Conservation (phyloP, 116 monocot species). For the Iris pallida region DNA sequence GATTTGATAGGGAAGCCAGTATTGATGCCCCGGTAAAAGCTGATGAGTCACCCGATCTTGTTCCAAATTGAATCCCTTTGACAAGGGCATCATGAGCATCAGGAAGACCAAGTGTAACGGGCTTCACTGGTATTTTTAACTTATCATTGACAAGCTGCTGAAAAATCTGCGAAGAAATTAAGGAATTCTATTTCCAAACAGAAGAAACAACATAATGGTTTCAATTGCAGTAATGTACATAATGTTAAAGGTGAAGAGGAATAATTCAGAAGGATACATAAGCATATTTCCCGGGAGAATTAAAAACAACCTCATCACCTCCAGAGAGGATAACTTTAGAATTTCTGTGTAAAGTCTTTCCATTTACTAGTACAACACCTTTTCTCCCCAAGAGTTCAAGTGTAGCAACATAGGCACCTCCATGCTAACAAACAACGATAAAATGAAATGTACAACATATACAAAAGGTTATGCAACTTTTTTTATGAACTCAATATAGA, state of each 20-base stretch:
- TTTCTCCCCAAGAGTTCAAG: conserved; percentile 82
- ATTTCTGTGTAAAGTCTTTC: conserved; percentile 52
- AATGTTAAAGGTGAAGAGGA: not conserved
- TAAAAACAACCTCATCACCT: conserved; percentile 42
- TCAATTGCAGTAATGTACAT: not conserved
- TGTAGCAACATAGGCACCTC: conserved; percentile 41
- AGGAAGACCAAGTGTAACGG: conserved; percentile 28
- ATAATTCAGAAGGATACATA: conserved; percentile 14
- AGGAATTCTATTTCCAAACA: conserved; percentile 22
- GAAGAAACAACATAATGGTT: not conserved
- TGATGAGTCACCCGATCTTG: conserved; percentile 53
- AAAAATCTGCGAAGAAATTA: conserved; percentile 52
- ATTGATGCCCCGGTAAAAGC: conserved; percentile 83
- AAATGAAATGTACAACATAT: not conserved
- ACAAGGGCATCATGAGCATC: conserved; percentile 24
- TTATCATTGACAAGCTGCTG: conserved; percentile 49
- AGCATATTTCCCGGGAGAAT: conserved; percentile 10
- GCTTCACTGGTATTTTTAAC: conserved; percentile 12
- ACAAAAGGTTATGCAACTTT: conserved; percentile 4
- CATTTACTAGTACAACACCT: conserved; percentile 78
- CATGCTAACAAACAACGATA: conserved; percentile 32
- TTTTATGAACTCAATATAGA: not conserved
- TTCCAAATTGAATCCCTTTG: conserved; percentile 44
- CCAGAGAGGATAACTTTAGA: conserved; percentile 45
- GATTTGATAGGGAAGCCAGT: conserved; percentile 77